Evolutionary conservation across 2,329 filamentous ascomycete species (phyloP), one percentile per base, ranked within the genome.

Genomic region (Aspergillus luchuensis): DNA sequence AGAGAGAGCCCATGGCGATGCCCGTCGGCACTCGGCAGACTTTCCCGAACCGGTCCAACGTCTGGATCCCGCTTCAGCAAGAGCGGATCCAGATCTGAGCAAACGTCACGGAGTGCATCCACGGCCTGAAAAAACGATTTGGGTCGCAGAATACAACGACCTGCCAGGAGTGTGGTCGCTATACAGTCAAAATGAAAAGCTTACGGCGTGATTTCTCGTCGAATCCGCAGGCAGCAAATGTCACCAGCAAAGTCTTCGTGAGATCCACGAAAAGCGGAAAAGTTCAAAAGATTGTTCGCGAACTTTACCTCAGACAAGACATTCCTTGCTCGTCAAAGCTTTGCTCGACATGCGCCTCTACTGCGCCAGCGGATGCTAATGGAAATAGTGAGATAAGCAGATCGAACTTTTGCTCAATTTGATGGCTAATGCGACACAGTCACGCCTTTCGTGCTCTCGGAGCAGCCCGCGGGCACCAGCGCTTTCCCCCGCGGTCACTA

Each of bases 231-330:
- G 84, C 88, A 30, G 82, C 89, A 50, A 96, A 90, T 73, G 89
- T 98, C 66, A 94, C 92, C 33, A 97, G 90, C 85, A 99, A 98
- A 80, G 88, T 96, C 70, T 99, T 96, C 74, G 91, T 99, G 65
- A 87, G 95, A 62, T 97, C 95, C 25, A 96, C 94, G 51, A 93
- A 91, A 78, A 95, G 88, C 77, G 95, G 95, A 78, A 97, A 97
- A 81, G 94, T 98, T 62, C 95, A 98, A 78, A 99, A 99, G 84
- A 96, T 99, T 72, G 95, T 99, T 67, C 88, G 93, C 71, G 95
- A 99, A 81, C 85, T 98, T 65, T 99, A 99, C 78, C 84, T 99
- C 63, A 88, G 95, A 76, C 91, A 94, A 79, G 95, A 99, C 76
- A 98, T 99, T 72, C 94, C 95, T 53, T 99, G 95, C 81, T 97